Evolutionary conservation across 1,139 yeast genomes (phyloP), one percentile per base, ranked within the genome.

Genomic region (Meyerozyma elateridarum): DNA sequence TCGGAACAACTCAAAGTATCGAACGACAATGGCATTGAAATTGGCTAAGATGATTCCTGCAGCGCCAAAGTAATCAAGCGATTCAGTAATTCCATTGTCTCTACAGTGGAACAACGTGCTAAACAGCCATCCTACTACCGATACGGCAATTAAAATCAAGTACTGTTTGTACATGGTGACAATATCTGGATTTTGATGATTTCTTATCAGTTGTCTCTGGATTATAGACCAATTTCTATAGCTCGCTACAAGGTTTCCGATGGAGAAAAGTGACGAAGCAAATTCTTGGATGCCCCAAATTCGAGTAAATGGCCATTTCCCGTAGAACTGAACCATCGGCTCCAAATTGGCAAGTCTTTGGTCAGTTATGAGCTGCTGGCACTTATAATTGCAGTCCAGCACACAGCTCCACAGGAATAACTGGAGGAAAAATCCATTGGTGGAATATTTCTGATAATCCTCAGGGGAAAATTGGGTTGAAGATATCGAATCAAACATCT

Each of bases 221-320:
- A 66, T 47, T 34, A 58, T 61, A 32, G 36, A 34, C 30, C 60
- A 45, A 40, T 58, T 64, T 20, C 37, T 40, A 37, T 56, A 64
- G 42, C 62, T 64, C 30, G 58, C 57, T 31, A 53, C 52, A n/a
- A 65, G 53, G 38, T 68, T 68, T 8, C 60, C 62, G 19, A 63
- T 17, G 7, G 70, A 64, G 38, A 67, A 66, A 5, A 66, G 19
- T 8, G 55, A 57, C 33, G 66, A 59, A 29, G 56, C 54, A 20
- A 65, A 26, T 40, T 68, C 74, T 22, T 67, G 67, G 15, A 62
- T 46, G 2, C 73, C 73, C 13, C 57, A 45, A 2, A 64, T 44
- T 28, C 71, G 45, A 8, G 34, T 37, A 38, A 68, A 68, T 3
- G 73, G 73, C 74, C 74, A 68, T 40, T 68, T 68, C 6, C 74